Evolutionary conservation across 805 yeast genomes (phyloP), one percentile per base, ranked within the genome.

Genomic region (Candida jianshihensis): DNA sequence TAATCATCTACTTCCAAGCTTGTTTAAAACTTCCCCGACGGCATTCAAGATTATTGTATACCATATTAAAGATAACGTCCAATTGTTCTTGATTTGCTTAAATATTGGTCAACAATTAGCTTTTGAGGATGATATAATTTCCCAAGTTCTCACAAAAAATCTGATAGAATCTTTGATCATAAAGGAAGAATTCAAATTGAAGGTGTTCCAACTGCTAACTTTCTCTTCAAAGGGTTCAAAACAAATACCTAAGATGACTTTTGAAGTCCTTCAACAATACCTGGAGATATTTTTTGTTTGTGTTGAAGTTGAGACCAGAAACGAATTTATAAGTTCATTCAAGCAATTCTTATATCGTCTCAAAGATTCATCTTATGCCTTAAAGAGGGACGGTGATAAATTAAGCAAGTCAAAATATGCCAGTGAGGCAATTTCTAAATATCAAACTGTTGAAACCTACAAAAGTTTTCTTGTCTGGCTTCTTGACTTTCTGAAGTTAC

Each of bases 331-430:
- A 19, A 77, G 90, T 3, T 50, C 74, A 14, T 57, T 88, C 38
- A 70, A 80, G 37, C 75, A 70, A 38, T 78, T 88, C 43, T 51
- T 86, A 11, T 56, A 68, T 20, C 65, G 96, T 46, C 57, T 84
- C 14, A 69, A 83, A 44, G 92, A 81, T 36, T 82, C 89, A 0
- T 59, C 81, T 1, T 77, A 81, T 53, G 71, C 78, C 0, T 45
- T 75, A 19, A 51, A 68, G 17, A 68, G 85, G 48, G 81, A 77
- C 34, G 59, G 64, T 0, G 55, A 50, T n/a, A 70, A 71, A 38
- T 44, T 70, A 34, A 47, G 53, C 19, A 60, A 58, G 19, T 61
- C 60, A 38, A 46, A 53, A 18, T 74, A 68, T 39, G 53, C 61
- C 25, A 48, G 46, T 3, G 73, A 70, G 39, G 70, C 70, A 19